Base-by-base conservation (phyloP, 495 filamentous ascomycete species). In the Aspergillus taichungensis region DNA sequence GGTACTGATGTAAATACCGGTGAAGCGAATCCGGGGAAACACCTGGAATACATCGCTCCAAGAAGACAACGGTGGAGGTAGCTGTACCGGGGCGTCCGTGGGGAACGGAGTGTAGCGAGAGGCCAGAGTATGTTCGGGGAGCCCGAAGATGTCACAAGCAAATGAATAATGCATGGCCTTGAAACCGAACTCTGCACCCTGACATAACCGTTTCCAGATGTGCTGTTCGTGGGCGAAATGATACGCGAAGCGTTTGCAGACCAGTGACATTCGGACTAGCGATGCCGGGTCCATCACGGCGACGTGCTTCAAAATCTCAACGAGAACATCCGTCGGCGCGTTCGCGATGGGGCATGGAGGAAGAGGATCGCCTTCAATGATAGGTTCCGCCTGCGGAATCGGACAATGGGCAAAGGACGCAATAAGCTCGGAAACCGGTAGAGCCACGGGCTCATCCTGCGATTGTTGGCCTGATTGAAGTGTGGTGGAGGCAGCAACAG, bases 1-100 rank as follows among this genome's bases (percentile, higher is more conserved):
- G 0, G 92, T 97, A 62, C 78, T 83, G 64, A 98, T 98, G 68
- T 98, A 98, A 61, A 85, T 82, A 10, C 92, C 92, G 49, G 88
- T 88, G 66, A 92, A 98, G 27, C 92, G 88, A 45, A 98, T 75
- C 30, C 92, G 82, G 1, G 92, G 91, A 3, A 87, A 85, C 0
- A 67, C 61, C 11, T 84, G 84, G 65, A 95, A 92, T 69, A 95
- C 87, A 37, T 74, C 57, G 18, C 59, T 68, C 70, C 70, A 74
- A 0, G 63, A 65, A 13, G 61, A 61, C n/a, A 69, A 38, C 1
- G 67, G 56, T 28, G 52, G 49, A 0, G 69, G 69, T 1, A 73
- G 58, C 39, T 69, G 56, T n/a, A 58, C 44, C 1, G 64, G 48
- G 4, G 34, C 33, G 11, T 48, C 53, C 6, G 10, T 38, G 18